Conservation (phyloP, 108 stramenopile species). For the Poteriospumella lacustris region DNA sequence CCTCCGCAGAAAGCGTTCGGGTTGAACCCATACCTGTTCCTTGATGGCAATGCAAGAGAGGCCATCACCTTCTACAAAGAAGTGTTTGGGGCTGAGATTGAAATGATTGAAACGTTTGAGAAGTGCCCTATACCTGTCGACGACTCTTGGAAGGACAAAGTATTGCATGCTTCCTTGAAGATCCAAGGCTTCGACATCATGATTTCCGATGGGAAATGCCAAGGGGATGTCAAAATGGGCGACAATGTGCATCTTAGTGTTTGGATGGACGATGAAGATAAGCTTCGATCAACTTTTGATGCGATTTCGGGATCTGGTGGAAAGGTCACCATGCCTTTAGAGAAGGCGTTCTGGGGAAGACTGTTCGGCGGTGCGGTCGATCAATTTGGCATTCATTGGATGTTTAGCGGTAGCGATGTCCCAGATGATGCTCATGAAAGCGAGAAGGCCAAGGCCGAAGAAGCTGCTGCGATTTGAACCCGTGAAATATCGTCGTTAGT, state of each 20-base stretch:
- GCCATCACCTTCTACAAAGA: background rate
- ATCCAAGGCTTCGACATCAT: background rate
- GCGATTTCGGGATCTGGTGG: background rate
- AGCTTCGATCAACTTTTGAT: background rate
- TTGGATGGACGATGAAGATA: background rate
- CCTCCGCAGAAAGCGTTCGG: too few relatives aligned
- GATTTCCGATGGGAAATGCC: background rate
- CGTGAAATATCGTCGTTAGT: constrained; percentile 12
- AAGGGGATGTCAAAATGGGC: background rate
- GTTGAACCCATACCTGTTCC: background rate
- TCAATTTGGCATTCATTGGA: background rate
- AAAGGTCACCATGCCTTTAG: background rate
- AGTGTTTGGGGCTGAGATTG: background rate
- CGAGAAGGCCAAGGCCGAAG: too few relatives aligned
- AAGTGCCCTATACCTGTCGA: background rate
- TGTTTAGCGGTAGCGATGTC: background rate
- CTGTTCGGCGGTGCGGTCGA: background rate
- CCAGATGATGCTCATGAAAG: background rate
- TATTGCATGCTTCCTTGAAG: background rate
- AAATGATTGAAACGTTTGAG: background rate
- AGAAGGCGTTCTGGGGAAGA: background rate
- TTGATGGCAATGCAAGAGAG: background rate
- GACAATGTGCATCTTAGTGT: background rate
- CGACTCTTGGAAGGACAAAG: background rate
- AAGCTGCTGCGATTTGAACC: too few relatives aligned